These are phyloP conservation scores for Saccharomyces kudriavzevii DNA, from an alignment of 805 yeast genomes.

Conservation along the genomic window DNA sequence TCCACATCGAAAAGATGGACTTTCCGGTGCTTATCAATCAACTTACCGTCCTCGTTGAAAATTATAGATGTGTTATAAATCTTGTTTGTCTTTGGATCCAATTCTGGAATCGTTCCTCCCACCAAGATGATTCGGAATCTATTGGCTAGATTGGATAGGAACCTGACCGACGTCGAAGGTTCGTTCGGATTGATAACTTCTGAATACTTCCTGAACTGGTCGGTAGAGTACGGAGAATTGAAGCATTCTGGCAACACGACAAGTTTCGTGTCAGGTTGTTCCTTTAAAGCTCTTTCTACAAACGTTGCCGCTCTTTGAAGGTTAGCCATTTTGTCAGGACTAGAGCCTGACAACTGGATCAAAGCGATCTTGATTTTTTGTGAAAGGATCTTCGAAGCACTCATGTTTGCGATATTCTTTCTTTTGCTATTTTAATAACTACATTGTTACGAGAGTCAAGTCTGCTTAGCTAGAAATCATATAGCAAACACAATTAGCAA, in stretches of 20 bases:
- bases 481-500: neutral
- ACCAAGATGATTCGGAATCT: conserved; percentile 55
- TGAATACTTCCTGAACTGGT: conserved; percentile 78
- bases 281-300: conserved; percentile 52
- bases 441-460: neutral
- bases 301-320: conserved; percentile 56
- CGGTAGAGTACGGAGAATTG: conserved; percentile 89
- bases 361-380: conserved; percentile 71
- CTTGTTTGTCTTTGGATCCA: conserved; percentile 45
- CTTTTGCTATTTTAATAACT: neutral
- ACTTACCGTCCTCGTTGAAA: conserved; percentile 61
- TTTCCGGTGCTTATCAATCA: conserved; percentile 84
- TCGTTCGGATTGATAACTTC: conserved; percentile 77
- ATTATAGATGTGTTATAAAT: conserved; percentile 68
- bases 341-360: conserved; percentile 69
- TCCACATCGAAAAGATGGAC: conserved; percentile 88
- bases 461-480: neutral
- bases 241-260: conserved; percentile 92
- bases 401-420: neutral
- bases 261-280: conserved; percentile 57
- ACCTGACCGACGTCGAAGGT: conserved; percentile 43
- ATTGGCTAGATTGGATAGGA: conserved; percentile 60
- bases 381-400: conserved; percentile 11
- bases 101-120: conserved; percentile 92
- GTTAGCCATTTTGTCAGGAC: conserved; percentile 68